Base-by-base conservation (phyloP, 331 rosid genomes). In the Rhamnella rubrinervis region DNA sequence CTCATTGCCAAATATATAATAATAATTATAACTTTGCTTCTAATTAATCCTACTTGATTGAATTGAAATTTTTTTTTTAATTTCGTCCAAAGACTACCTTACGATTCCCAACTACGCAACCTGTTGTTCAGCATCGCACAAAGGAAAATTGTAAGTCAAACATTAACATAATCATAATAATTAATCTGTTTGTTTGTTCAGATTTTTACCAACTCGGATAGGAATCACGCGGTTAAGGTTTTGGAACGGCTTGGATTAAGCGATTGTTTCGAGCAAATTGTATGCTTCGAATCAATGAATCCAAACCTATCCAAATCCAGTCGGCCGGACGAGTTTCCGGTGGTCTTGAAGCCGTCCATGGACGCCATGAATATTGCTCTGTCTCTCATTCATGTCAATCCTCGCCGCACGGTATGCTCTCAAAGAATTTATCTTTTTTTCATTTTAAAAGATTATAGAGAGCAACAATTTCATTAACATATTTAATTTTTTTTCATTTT, bases 151-250 rank as follows among this genome's bases (percentile, higher is more conserved):
- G 95, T 93, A 79, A 44, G 85, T 59, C 14, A 1, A 4, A 2
- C n/a, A n/a, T n/a, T n/a, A n/a, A n/a, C n/a, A n/a, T 26, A 39
- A 19, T 11, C 26, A 57, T 50, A 9, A 5, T 1, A 20, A 56
- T 26, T 47, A 31, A 55, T 14, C 23, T 15, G 35, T 14, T 18
- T 0, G 20, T 7, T 23, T 13, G 23, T 26, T 55, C 53, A 93
- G 97, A 84, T 93, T 35, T 93, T 93, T 71, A 93, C 98, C 0
- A 93, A 93, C 55, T 90, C 97, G 7, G 98, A 93, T 55, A 62
- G 77, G 80, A 77, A 74, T 19, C 98, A 93, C 75, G 98, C 98
- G 55, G 67, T 72, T 16, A 84, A 73, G 65, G 86, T 50, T n/a
- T 37, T 93, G 61, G 86, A 86, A 17, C 78, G 87, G 8, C 81